Conservation (phyloP, 192 early-diverging fungal genomes). For the Mortierella alpina region DNA sequence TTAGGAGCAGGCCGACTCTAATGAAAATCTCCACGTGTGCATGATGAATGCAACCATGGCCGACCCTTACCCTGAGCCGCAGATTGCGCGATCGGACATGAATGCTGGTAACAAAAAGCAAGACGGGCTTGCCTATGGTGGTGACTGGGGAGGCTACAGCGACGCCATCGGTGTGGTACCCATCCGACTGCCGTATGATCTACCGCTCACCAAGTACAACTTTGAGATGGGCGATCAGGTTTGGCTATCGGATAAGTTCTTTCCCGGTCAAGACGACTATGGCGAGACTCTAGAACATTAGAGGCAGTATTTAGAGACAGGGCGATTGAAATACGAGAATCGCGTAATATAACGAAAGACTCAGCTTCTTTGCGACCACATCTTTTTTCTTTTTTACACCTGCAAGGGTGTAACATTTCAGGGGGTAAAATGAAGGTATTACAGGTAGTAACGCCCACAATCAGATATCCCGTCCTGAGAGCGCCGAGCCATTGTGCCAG, state of each 20-base stretch:
- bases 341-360: not conserved
- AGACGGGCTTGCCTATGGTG: not conserved
- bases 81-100: not conserved
- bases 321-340: not conserved
- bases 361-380: no score
- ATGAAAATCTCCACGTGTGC: constrained; percentile 21
- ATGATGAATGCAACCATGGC: constrained; percentile 42
- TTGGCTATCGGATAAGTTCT: constrained; percentile 37
- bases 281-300: constrained; percentile 11
- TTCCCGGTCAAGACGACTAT: constrained; percentile 43
- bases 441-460: no score
- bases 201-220: constrained; percentile 64
- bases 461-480: no score
- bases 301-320: not conserved
- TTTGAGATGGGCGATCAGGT: constrained; percentile 17
- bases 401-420: not conserved
- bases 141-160: not conserved
- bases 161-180: constrained; percentile 51
- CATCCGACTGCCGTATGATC: constrained; percentile 70
- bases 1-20: constrained; percentile 9
- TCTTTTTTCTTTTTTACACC: not conserved
- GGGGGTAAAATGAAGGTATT: no score
- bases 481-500: no score
- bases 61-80: constrained; percentile 34
- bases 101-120: not conserved